Base-by-base conservation (phyloP, 2,329 filamentous ascomycete genomes). In the Thelonectria rubi region DNA sequence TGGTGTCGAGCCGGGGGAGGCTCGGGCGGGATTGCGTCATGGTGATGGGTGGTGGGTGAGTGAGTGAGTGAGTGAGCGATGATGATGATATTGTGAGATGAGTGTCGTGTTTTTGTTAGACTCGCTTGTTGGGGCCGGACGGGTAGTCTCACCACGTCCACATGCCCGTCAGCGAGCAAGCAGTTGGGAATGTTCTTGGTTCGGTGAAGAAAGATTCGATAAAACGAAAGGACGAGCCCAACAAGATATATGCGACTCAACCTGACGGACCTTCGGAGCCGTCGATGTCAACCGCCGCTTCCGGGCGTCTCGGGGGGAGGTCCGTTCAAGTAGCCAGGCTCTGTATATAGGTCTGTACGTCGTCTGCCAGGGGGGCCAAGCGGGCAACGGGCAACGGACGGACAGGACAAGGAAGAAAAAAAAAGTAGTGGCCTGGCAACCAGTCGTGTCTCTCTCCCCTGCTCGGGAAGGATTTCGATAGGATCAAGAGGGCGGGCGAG, bases 1-100 rank as follows among this genome's bases (percentile, higher is more conserved):
- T 60, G 26, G 72, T 72, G 52, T 70, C 63, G 24, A 73, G 68
- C 59, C 64, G 65, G 24, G 72, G 66, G 1, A 71, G 67, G 30
- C 30, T 62, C 34, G 59, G 68, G 45, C 52, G 47, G 42, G 18
- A 32, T 14, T 53, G 47, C 17, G 18, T 17, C 58, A 48, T 57
- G 15, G 5, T 5, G 8, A 15, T 34, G n/a, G n/a, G n/a, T n/a
- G n/a, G n/a, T n/a, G n/a, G n/a, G n/a, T n/a, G n/a, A n/a, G n/a
- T n/a, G n/a, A n/a, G n/a, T n/a, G n/a, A n/a, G n/a, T n/a, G n/a
- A n/a, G n/a, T n/a, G n/a, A n/a, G n/a, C n/a, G n/a, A n/a, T n/a
- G n/a, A n/a, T 5, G 8, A 15, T 34, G n/a, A n/a, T 21, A 8
- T 37, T 3, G 21, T 21, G 40, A 37, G 24, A 21, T 17, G 40